Conservation (phyloP, 306 rosid species). For the Mimosa bimucronata region DNA sequence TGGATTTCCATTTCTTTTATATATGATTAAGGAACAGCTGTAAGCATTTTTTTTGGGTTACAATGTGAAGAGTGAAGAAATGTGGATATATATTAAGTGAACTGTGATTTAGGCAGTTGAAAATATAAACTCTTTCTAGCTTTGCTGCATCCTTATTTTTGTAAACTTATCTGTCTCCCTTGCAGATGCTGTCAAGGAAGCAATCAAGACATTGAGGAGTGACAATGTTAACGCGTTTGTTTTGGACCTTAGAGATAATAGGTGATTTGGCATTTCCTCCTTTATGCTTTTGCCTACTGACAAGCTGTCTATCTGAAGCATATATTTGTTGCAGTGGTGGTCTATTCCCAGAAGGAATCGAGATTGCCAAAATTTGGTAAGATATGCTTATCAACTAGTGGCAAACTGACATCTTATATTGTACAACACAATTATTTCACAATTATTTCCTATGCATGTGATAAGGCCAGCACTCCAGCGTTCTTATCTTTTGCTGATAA, state of each 20-base stretch:
- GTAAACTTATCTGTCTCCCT: conserved; percentile 32
- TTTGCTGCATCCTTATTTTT: conserved; percentile 5
- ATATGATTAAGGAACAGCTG: not conserved
- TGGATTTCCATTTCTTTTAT: conserved; percentile 7
- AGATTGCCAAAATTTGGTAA: conserved; percentile 97
- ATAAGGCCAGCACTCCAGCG: not conserved
- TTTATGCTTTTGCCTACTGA: conserved; percentile 39
- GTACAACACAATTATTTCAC: conserved; percentile 27
- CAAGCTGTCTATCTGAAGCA: conserved; percentile 51
- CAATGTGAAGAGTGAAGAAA: not conserved
- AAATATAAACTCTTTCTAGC: conserved; percentile 18
- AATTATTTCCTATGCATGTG: conserved; percentile 18
- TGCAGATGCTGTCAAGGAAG: conserved; percentile 93
- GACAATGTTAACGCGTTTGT: conserved; percentile 84
- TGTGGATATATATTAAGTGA: not conserved
- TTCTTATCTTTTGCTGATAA: not conserved
- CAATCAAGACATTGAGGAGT: conserved; percentile 75
- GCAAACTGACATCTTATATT: conserved; percentile 27
- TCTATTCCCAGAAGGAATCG: conserved; percentile 97
- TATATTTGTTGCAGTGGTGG: conserved; percentile 89
- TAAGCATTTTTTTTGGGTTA: not conserved
- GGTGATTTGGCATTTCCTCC: conserved; percentile 56
- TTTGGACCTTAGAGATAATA: conserved; percentile 98
- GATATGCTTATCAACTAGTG: conserved; percentile 39
- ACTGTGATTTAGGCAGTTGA: conserved; percentile 7